Evolutionary conservation across 192 early-diverging fungal genomes (phyloP), one percentile per base, ranked within the genome.

Genomic region (Coemansia javaensis): DNA sequence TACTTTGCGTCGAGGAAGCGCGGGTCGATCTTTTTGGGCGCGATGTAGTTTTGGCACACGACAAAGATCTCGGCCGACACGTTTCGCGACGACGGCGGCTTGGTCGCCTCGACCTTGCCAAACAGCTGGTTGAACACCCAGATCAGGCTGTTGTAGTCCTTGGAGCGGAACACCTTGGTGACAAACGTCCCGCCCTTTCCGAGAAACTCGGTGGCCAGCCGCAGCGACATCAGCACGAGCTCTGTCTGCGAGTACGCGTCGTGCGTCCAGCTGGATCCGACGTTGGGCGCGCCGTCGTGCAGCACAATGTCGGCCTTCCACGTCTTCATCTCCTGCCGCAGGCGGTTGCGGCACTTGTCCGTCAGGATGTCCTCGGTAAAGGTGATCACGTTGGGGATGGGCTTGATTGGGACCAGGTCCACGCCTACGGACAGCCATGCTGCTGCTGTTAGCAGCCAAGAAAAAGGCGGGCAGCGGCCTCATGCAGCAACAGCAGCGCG

Each of bases 1-100:
- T 86, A 81, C 58, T 90, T 91, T 32, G 93, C 83, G 59, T 97
- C 94, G 40, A 99, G 79, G 59, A 99, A 82, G 39, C 82, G 77
- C 34, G 92, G 88, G 68, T 99, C 96, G 61, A 99, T 89, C 66
- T 90, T 89, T 65, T 92, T 92, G 33, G 93, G 92, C 0, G 93
- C 91, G 66, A 89, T 76, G 66, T 82, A 99, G 49, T 89, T 91
- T 21, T 83, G 77, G 77, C 96, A 99, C 7, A 99, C 91, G 21
- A 99, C 93, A 77, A 94, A 99, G 52, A 99, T 99, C 85, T 99
- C 96, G 7, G 96, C 96, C 40, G 96, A 99, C 10, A 99, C 96
- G 43, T 90, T 93, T 78, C 96, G 83, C 28, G 96, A 99, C 30
- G 91, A 91, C 39, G 90, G 86, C 24, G 96, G 96, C 66, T 99